phyloP scores from a whole-genome alignment of 805 yeast species.

The Candida alai region DNA sequence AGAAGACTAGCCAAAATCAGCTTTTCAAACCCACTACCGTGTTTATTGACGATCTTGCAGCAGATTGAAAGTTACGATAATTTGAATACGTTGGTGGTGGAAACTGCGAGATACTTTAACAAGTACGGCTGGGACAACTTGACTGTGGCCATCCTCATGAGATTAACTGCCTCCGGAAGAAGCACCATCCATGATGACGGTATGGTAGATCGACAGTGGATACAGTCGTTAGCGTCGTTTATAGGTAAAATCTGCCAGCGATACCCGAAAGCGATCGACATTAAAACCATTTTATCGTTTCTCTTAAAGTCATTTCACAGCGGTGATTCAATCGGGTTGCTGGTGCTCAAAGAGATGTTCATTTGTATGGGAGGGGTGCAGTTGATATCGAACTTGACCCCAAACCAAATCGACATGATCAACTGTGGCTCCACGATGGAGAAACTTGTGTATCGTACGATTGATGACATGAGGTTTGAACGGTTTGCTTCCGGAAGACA shows the following conservation, averaged over 20 bases:
- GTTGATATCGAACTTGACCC: slow-evolving; percentile 61
- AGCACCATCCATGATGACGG: slow-evolving; percentile 72
- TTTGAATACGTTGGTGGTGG: slow-evolving; percentile 71
- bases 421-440: slow-evolving; percentile 62
- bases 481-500: slow-evolving; percentile 45
- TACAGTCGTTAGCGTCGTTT: slow-evolving; percentile 75
- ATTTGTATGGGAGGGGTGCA: slow-evolving; percentile 77
- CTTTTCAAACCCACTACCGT: slow-evolving; percentile 74
- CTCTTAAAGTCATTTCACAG: slow-evolving; percentile 59
- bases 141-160: slow-evolving; percentile 65
- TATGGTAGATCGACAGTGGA: slow-evolving; percentile 76
- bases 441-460: slow-evolving; percentile 50
- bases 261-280: slow-evolving; percentile 51
- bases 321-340: slow-evolving; percentile 55
- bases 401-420: slow-evolving; percentile 59
- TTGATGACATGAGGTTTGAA: slow-evolving; percentile 54
- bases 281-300: slow-evolving; percentile 57
- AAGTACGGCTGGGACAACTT: slow-evolving; percentile 82
- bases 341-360: slow-evolving; percentile 65
- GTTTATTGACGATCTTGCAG: slow-evolving; percentile 63
- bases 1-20: slow-evolving; percentile 68
- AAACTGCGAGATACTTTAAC: slow-evolving; percentile 72
- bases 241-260: slow-evolving; percentile 66
- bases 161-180: slow-evolving; percentile 65
- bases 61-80: slow-evolving; percentile 93